phyloP scores from a whole-genome alignment of 2,329 filamentous ascomycete species.

The Monosporascus sp. region DNA sequence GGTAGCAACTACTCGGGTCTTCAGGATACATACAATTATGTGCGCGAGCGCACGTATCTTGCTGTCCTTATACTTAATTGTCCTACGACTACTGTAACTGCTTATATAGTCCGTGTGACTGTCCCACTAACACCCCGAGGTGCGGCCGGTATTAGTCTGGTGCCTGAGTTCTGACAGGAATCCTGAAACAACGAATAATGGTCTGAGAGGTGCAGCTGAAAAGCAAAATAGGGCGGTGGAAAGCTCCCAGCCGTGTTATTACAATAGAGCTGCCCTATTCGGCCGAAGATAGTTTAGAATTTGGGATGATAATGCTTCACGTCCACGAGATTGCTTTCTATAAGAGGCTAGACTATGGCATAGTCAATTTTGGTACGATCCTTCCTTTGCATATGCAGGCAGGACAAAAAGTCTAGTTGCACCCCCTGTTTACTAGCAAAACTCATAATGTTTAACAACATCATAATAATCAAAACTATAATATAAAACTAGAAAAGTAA shows the following conservation, averaged over 20 bases:
- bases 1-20: no score
- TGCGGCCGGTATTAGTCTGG: not conserved
- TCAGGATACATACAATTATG: not conserved
- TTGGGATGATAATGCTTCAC: not conserved
- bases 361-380: not conserved
- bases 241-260: not conserved
- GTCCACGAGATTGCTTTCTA: not conserved
- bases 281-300: conserved; percentile 6
- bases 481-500: no score
- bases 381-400: not conserved
- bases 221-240: conserved; percentile 6
- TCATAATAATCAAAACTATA: no score
- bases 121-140: not conserved
- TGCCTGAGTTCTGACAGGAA: not conserved
- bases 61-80: no score
- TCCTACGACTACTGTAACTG: no score
- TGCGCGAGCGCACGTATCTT: not conserved
- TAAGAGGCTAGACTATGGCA: not conserved
- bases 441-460: no score
- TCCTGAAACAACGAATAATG: conserved; percentile 2
- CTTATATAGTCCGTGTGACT: no score
- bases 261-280: conserved; percentile 4
- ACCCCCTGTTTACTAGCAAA: no score
- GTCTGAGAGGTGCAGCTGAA: conserved; percentile 10
- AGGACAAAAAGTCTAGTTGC: no score